Base-by-base conservation (phyloP, 1,139 yeast species). In the Kluyveromyces marxianus region DNA sequence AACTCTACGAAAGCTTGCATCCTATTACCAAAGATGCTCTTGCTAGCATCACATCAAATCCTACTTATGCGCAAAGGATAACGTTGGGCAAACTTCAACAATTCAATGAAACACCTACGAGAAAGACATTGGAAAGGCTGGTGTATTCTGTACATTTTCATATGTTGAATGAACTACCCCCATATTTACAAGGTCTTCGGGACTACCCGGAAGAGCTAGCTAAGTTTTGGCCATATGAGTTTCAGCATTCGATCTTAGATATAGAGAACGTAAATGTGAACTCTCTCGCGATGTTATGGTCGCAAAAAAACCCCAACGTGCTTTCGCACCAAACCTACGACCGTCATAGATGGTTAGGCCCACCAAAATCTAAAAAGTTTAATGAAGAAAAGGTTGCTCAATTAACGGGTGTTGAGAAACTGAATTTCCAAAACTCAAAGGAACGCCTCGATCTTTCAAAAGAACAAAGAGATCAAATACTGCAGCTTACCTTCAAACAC, bases 151-250 rank as follows among this genome's bases (percentile, higher is more conserved):
- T 49, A 2, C 52, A 54, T 35, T 50, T 52, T 35, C 46, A 45
- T n/a, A 44, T 53, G 50, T 25, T 42, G 14, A 49, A 48, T 32
- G 49, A 45, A 6, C 29, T 37, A 32, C 55, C 56, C 5, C 41
- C 25, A 14, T 54, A 54, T 42, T n/a, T 54, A 6, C 40, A 35
- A 28, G 31, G 27, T 25, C 51, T 54, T 29, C 45, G 48, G 24
- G 32, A 39, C 3, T 37, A 53, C 41, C 48, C 47, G 41, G 32
- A 36, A 10, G 56, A 53, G 27, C 27, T 55, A 41, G 42, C 49
- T 3, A 45, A 46, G 32, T 50, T 47, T 40, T 54, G 57, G 57
- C 59, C 59, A 7, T 51, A 52, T 39, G 59, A 55, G 43, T 42
- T 39, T n/a, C 54, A 54, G 25, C 41, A 51, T 10, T 35, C 47